These are phyloP conservation scores for Colletotrichum euphorbiae DNA, from an alignment of 2,329 filamentous ascomycete species.

Conservation along the genomic window DNA sequence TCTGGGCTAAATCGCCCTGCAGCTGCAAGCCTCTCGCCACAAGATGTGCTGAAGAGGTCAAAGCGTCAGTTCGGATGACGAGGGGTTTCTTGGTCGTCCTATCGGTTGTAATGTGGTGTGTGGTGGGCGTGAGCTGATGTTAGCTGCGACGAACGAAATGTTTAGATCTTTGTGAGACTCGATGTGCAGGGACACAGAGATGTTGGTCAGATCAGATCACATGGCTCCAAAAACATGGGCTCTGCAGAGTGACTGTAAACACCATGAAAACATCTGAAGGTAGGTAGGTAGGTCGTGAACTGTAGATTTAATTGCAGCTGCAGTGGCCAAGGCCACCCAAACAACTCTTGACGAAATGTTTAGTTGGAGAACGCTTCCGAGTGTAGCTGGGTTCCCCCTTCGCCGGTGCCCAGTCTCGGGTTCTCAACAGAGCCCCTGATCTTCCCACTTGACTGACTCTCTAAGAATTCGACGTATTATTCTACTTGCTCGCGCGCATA, in stretches of 20 bases:
- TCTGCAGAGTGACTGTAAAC: background rate
- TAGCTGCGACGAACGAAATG: background rate
- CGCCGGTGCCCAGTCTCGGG: background rate
- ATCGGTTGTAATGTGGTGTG: background rate
- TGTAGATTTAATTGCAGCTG: slow-evolving; percentile 35
- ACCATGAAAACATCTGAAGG: background rate
- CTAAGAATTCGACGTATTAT: slow-evolving; percentile 1
- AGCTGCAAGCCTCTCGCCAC: slow-evolving; percentile 36
- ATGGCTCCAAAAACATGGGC: background rate
- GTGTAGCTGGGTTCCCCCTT: slow-evolving; percentile 1
- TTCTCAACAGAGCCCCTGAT: background rate
- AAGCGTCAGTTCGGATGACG: slow-evolving; percentile 29
- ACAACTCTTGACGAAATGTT: slow-evolving; percentile 4
- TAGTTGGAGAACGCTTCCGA: background rate
- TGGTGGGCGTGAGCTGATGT: background rate
- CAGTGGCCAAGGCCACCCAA: slow-evolving; percentile 17
- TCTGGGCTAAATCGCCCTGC: slow-evolving; percentile 11
- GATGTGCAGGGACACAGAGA: background rate
- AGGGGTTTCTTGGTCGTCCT: background rate
- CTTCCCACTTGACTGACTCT: background rate
- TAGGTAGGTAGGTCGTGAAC: slow-evolving; percentile 9
- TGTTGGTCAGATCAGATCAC: background rate
- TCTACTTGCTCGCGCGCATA: background rate
- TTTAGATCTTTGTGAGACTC: background rate
- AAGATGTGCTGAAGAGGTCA: slow-evolving; percentile 21